Evolutionary conservation across 495 filamentous ascomycete species (phyloP), one percentile per base, ranked within the genome.

Genomic region (Podospora sp.): DNA sequence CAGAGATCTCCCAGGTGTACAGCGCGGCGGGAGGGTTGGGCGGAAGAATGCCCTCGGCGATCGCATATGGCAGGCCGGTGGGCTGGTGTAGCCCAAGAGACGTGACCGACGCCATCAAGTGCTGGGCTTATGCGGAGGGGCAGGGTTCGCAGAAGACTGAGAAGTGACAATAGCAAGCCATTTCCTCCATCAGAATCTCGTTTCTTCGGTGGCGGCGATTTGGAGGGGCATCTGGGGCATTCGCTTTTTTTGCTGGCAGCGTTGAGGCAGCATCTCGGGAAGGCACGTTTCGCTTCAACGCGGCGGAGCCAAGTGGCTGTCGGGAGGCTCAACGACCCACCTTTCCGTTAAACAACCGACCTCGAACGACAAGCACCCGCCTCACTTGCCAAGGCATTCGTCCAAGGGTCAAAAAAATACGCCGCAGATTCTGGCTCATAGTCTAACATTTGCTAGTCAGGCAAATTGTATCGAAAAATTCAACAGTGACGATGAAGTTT

Each of bases 71-170:
- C 50, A 98, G 82, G 62, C 89, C 92, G 64, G 90, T 84, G 66
- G 95, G 94, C 74, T 90, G 87, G 78, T 97, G 94, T 69, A 96
- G 81, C 71, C 95, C 95, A 64, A 97, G 85, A 52, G 93, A 97
- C 65, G 86, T 89, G 74, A 95, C 88, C 66, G 91, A 87, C 67
- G 94, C 93, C 95, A 99, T 98, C 66, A 49, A 21, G 60, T 25
- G 22, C 25, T 11, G 24, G 40, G n/a, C 20, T 36, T 52, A 21
- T 60, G 29, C 25, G 22, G 27, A 57, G 22, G 0, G 33, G 25
- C 26, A 52, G 24, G n/a, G 40, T 24, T 21, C 20, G 25, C 50
- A 55, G 50, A 36, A 20, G 16, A 18, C 40, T 36, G 35, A 53
- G 9, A 14, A 52, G 49, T 11, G 33, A 18, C 26, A 49, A 27